Evolutionary conservation across 495 filamentous ascomycete genomes (phyloP).

Genomic region (Achaetomiella virescens): DNA sequence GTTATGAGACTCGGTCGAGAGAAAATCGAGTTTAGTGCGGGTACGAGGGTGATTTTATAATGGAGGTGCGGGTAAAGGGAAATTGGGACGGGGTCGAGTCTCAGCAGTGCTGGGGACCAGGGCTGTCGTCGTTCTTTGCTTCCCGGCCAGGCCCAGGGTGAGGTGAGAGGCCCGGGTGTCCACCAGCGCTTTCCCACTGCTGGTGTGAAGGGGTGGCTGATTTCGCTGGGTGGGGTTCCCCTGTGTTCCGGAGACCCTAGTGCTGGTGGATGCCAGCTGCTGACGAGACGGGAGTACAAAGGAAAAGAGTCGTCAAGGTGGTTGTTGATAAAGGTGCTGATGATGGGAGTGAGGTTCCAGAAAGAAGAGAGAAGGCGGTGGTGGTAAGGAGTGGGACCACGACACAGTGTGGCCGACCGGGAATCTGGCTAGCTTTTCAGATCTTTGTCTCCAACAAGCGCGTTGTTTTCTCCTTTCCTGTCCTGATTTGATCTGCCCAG

Average conservation of each 20-base stretch:
- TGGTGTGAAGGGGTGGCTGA: constrained; percentile 11
- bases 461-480: not conserved
- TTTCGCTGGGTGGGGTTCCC: not conserved
- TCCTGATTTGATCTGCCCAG: not conserved
- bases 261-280: too few relatives aligned
- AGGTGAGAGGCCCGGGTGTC: not conserved
- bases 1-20: constrained; percentile 16
- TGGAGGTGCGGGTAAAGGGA: constrained; percentile 13
- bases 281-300: too few relatives aligned
- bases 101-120: not conserved
- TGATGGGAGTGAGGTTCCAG: not conserved
- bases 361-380: not conserved
- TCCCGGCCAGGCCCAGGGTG: not conserved
- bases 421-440: too few relatives aligned
- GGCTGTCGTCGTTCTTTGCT: not conserved
- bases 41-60: constrained; percentile 31
- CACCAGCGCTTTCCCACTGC: constrained; percentile 3
- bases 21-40: constrained; percentile 34
- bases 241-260: too few relatives aligned
- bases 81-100: constrained; percentile 19
- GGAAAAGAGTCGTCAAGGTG: not conserved
- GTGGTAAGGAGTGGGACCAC: too few relatives aligned
- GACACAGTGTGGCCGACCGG: too few relatives aligned
- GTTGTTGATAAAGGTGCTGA: not conserved
- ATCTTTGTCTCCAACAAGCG: too few relatives aligned